Conservation (phyloP, 83 land plant genomes). For the Diphasiastrum complanatum region DNA sequence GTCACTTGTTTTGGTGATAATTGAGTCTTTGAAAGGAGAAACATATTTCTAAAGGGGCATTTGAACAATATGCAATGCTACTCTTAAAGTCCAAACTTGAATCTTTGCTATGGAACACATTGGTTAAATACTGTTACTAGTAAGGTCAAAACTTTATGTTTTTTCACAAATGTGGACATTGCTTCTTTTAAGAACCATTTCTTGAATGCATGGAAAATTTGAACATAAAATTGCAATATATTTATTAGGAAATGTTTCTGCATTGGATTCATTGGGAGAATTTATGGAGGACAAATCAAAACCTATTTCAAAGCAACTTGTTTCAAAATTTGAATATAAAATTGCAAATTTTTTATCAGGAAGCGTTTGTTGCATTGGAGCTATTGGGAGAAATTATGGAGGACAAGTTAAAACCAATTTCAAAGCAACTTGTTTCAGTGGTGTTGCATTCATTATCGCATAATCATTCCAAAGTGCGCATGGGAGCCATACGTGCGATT, state of each 20-base stretch:
- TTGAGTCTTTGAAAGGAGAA: no score
- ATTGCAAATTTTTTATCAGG: slow-evolving; percentile 11
- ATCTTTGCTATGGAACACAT: no score
- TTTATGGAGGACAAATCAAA: slow-evolving; percentile 28
- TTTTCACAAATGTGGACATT: no score
- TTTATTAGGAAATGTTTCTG: slow-evolving; percentile 29
- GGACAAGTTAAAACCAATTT: slow-evolving; percentile 26
- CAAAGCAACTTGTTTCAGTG: slow-evolving; percentile 30
- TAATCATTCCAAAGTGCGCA: slow-evolving; percentile 35
- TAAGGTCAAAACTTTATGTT: no score
- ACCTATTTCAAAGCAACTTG: slow-evolving; percentile 28
- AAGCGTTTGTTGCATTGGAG: slow-evolving; percentile 26
- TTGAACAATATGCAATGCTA: no score
- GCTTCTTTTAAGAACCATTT: no score
- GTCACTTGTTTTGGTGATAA: background rate
- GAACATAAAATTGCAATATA: background rate
- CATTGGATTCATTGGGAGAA: slow-evolving; percentile 24
- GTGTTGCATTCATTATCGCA: slow-evolving; percentile 29
- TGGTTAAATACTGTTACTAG: no score
- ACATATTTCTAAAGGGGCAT: no score
- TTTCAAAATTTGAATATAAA: slow-evolving; percentile 4
- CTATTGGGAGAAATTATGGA: slow-evolving; percentile 28
- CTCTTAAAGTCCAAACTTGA: no score
- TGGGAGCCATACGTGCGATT: slow-evolving; percentile 37
- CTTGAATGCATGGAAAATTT: no score